Conservation (phyloP, 2,329 filamentous ascomycete genomes). For the Colletotrichum siamense region DNA sequence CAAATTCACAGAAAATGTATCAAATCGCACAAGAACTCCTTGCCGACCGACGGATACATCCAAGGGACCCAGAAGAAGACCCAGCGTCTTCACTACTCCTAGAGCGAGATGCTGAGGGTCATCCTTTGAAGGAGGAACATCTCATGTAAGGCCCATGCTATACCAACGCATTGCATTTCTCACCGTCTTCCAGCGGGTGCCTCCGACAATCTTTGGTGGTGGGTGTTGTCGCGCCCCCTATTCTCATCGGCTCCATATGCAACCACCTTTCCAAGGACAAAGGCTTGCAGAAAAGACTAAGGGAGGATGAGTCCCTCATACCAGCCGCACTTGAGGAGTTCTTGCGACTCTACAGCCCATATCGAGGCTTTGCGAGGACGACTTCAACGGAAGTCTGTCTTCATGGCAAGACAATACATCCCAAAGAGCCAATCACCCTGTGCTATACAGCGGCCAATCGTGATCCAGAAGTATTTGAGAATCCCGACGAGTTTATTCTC, state of each 20-base stretch:
- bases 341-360: conserved; percentile 25
- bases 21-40: conserved; percentile 22
- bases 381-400: conserved; percentile 15
- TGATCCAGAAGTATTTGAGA: conserved; percentile 23
- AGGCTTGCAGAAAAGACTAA: conserved; percentile 11
- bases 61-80: conserved; percentile 23
- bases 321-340: conserved; percentile 27
- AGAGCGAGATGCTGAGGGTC: conserved; percentile 20
- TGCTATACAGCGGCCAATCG: conserved; percentile 25
- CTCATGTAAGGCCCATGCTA: neutral
- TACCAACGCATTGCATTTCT: neutral
- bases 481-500: conserved; percentile 23
- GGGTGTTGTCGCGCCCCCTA: conserved; percentile 23
- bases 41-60: conserved; percentile 21
- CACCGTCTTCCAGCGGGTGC: conserved; percentile 16
- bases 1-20: conserved; percentile 23
- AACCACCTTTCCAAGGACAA: conserved; percentile 24
- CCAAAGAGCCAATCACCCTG: conserved; percentile 23
- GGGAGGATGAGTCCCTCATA: conserved; percentile 22
- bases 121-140: conserved; percentile 22
- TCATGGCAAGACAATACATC: conserved; percentile 19
- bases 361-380: conserved; percentile 24
- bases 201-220: conserved; percentile 25
- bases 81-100: conserved; percentile 24
- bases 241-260: conserved; percentile 26